phyloP scores from a whole-genome alignment of 208 protist genomes.

The Plasmodiophora brassicae region DNA sequence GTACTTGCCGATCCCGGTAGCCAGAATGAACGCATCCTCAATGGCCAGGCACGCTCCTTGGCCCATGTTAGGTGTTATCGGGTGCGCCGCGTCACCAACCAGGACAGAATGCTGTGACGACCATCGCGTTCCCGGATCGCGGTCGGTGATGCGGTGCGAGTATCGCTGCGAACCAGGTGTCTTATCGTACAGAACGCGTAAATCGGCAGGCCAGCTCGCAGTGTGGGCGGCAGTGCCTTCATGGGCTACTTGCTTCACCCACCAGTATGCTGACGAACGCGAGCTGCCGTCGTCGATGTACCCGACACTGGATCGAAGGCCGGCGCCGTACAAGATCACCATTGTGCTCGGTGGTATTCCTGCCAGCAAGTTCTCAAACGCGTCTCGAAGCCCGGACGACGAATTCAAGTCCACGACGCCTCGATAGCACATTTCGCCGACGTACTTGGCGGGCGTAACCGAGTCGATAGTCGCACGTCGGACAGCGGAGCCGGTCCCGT shows the following conservation, averaged over 20 bases:
- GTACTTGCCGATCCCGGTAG: neutral
- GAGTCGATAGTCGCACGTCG: neutral
- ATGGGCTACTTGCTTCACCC: neutral
- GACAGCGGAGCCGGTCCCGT: neutral
- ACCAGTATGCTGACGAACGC: neutral
- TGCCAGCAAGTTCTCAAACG: neutral
- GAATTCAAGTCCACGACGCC: neutral
- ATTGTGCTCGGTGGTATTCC: neutral
- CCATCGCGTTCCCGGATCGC: neutral
- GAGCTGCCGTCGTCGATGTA: neutral
- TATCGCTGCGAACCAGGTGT: neutral
- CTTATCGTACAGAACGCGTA: neutral
- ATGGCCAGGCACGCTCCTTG: constrained; percentile 16
- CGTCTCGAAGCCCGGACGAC: neutral
- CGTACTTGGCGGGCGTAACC: neutral
- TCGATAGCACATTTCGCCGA: constrained; percentile 1
- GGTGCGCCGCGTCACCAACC: constrained; percentile 19
- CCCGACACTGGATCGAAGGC: neutral
- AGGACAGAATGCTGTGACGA: neutral
- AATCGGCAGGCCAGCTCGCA: neutral
- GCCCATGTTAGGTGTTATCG: constrained; percentile 20
- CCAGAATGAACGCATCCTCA: neutral
- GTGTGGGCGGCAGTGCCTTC: neutral
- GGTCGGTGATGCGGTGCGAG: neutral
- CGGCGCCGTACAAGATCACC: neutral